These are phyloP conservation scores for Ophiostoma pallidulum DNA, from an alignment of 2,329 filamentous ascomycete species.

Conservation along the genomic window DNA sequence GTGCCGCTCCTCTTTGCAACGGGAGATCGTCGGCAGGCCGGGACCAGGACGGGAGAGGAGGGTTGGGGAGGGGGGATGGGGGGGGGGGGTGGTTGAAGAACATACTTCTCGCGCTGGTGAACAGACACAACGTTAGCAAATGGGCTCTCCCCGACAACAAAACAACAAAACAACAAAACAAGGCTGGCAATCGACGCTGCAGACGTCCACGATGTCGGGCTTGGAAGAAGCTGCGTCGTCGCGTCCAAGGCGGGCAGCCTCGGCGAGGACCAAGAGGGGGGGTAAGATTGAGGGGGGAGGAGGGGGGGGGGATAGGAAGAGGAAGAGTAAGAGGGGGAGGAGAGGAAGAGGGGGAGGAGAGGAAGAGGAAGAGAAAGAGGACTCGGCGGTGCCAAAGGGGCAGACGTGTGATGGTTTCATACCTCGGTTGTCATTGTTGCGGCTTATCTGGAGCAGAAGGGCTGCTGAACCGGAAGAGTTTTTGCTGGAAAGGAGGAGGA, in stretches of 20 bases:
- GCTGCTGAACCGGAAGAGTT: background rate
- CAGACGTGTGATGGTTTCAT: background rate
- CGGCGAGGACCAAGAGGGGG: background rate
- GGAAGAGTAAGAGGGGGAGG: background rate
- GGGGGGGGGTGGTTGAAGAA: background rate
- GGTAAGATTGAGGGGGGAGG: background rate
- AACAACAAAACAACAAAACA: too few relatives aligned
- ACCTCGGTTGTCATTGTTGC: conserved; percentile 15
- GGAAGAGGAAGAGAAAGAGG: background rate
- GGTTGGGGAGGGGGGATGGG: too few relatives aligned
- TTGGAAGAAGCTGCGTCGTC: too few relatives aligned
- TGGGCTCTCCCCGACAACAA: background rate
- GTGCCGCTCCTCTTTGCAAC: background rate
- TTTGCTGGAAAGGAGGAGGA: background rate
- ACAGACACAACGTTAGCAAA: conserved; percentile 2
- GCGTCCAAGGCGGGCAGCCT: too few relatives aligned
- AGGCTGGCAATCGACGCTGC: background rate
- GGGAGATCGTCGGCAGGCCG: background rate
- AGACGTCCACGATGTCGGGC: background rate
- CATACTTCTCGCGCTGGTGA: conserved; percentile 10
- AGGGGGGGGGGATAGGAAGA: background rate
- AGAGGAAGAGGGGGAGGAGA: background rate
- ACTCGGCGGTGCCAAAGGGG: background rate
- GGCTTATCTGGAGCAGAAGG: conserved; percentile 8
- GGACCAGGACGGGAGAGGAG: background rate